phyloP scores from a whole-genome alignment of 225 moss, liverwort and hornwort genomes.

The Asterella californica region DNA sequence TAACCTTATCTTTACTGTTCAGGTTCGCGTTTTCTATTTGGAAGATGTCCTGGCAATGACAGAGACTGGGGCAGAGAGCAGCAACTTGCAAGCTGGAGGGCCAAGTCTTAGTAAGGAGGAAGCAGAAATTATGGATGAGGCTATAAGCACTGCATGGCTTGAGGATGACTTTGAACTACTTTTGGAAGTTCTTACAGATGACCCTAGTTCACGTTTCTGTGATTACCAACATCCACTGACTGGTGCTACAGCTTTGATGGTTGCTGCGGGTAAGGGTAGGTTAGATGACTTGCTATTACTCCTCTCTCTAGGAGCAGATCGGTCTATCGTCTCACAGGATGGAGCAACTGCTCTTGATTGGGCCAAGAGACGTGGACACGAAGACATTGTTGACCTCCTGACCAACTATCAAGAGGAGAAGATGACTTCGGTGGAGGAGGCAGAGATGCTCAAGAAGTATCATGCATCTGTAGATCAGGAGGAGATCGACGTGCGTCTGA shows the following conservation, averaged over 20 bases:
- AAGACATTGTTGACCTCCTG: constrained; percentile 59
- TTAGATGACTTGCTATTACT: constrained; percentile 69
- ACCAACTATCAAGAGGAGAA: constrained; percentile 43
- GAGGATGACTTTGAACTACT: constrained; percentile 86
- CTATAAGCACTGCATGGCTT: constrained; percentile 78
- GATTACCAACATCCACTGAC: constrained; percentile 84
- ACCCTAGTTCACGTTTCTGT: constrained; percentile 66
- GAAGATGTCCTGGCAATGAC: constrained; percentile 83
- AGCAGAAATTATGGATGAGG: constrained; percentile 83
- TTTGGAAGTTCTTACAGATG: constrained; percentile 69
- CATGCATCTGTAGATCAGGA: constrained; percentile 91
- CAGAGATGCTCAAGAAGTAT: constrained; percentile 64
- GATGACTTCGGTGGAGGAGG: constrained; percentile 58
- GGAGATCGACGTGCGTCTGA: constrained; percentile 85
- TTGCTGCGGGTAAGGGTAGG: constrained; percentile 83
- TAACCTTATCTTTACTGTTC: neutral
- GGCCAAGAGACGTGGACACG: constrained; percentile 61
- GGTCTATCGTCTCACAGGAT: constrained; percentile 61
- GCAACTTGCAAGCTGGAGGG: constrained; percentile 13
- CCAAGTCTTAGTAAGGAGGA: constrained; percentile 65
- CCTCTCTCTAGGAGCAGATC: constrained; percentile 77
- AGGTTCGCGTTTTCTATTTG: constrained; percentile 81
- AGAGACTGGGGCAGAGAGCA: constrained; percentile 32
- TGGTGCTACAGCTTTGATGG: constrained; percentile 89
- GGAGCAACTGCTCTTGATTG: constrained; percentile 75